Base-by-base conservation (phyloP, 108 stramenopile species). In the Skeletonema costatum region DNA sequence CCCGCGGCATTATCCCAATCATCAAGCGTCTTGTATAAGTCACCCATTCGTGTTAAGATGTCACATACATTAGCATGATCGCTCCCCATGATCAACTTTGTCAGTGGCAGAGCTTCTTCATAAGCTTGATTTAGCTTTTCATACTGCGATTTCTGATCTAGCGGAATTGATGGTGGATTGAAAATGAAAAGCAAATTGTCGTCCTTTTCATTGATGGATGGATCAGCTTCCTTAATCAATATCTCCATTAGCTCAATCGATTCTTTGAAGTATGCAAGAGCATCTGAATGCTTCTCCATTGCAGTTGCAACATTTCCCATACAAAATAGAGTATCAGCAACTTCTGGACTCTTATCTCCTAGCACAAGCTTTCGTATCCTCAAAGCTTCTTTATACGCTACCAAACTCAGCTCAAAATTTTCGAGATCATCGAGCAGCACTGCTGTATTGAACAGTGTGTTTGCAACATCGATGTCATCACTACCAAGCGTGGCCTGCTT, bases 1-100 rank as follows among this genome's bases (percentile, higher is more conserved):
- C 82, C 85, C 16, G 79, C 75, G 29, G 85, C 78, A 80, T 86
- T 83, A 41, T 86, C 85, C 78, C 82, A 86, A 58, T 86, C 85
- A 64, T 80, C 81, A 60, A 83, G 69, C 38, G 66, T 68, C 42
- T 46, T 68, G 68, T 83, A 86, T 50, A 86, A 33, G 58, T 76
- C 82, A n/a, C 85, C 85, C 85, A 86, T 83, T 59, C 78, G 82
- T 29, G 75, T 56, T 4, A 83, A 62, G 38, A 79, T 62, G 5
- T 60, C 59, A 31, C 78, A 67, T 39, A 86, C 77, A 33, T 80
- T 68, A 21, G 44, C 32, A 32, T 86, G 74, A 32, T 75, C 75
- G 13, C 74, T 39, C 31, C 85, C 82, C 46, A 64, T 39, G 14
- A 83, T 66, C 66, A 83, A 72, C 63, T 86, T 86, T 17, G 78